phyloP scores from a whole-genome alignment of 192 early-diverging fungal species.

The Coemansia sp. region DNA sequence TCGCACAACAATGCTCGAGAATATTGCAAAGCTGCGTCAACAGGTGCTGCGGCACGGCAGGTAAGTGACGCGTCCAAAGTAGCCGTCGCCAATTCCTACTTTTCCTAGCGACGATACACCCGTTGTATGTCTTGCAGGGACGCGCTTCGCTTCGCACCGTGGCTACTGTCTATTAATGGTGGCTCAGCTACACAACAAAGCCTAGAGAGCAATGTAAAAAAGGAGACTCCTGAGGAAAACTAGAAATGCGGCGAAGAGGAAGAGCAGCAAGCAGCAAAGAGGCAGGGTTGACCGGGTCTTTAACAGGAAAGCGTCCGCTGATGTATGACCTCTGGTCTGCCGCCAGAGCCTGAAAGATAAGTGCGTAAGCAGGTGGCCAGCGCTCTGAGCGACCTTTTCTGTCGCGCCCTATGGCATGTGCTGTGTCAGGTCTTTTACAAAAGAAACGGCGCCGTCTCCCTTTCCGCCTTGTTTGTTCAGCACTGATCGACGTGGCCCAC shows the following conservation, averaged over 20 bases:
- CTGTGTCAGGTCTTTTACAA: background rate
- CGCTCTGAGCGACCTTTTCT: background rate
- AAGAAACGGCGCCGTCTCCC: background rate
- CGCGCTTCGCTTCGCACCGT: background rate
- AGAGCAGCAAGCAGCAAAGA: background rate
- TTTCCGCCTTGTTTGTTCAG: background rate
- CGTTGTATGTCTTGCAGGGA: background rate
- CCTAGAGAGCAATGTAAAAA: background rate
- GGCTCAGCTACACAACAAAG: background rate
- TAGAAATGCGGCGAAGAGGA: constrained; percentile 7
- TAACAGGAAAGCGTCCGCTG: constrained; percentile 26
- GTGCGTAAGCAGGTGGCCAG: background rate
- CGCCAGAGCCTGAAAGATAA: background rate
- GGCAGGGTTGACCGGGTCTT: constrained; percentile 23
- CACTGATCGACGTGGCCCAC: background rate
- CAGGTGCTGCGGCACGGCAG: background rate
- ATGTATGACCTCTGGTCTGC: background rate
- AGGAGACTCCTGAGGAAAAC: background rate
- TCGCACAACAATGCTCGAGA: background rate
- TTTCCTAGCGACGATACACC: background rate
- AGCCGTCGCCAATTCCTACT: background rate
- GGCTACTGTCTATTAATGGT: background rate
- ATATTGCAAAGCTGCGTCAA: background rate
- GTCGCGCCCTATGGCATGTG: background rate
- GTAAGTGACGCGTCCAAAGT: background rate